Conservation (phyloP, 2,329 filamentous ascomycete genomes). For the Trichoderma lentiforme region DNA sequence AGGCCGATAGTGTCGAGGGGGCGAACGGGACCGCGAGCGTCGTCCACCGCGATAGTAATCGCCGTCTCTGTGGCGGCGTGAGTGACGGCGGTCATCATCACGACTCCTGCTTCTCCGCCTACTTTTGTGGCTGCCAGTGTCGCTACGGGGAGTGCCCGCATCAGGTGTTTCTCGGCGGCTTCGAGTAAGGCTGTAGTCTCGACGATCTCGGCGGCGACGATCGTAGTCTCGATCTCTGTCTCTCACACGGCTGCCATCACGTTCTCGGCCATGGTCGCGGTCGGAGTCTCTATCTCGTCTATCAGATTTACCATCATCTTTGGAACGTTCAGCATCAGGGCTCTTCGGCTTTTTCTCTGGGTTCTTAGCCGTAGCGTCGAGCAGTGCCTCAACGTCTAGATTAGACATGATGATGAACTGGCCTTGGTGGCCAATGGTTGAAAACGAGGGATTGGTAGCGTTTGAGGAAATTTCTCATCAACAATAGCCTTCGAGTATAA, state of each 20-base stretch:
- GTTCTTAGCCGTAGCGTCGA: conserved; percentile 76
- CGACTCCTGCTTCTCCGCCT: conserved; percentile 76
- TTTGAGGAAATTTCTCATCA: neutral
- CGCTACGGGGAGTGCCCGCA: conserved; percentile 67
- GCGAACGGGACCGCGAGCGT: conserved; percentile 69
- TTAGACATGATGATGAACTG: conserved; percentile 42
- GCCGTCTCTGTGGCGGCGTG: conserved; percentile 69
- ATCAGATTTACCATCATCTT: conserved; percentile 28
- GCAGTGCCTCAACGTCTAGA: conserved; percentile 80
- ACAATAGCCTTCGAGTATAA: neutral
- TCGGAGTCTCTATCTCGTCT: conserved; percentile 18
- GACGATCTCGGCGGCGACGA: conserved; percentile 46
- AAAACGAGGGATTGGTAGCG: neutral
- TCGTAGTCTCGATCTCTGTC: conserved; percentile 54
- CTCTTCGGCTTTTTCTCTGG: conserved; percentile 46
- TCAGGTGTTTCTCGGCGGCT: conserved; percentile 50
- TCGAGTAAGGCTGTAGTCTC: conserved; percentile 54
- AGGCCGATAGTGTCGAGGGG: conserved; percentile 57
- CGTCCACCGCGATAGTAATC: conserved; percentile 61
- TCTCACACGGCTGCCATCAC: conserved; percentile 33
- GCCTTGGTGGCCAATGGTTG: conserved; percentile 5
- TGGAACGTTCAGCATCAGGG: conserved; percentile 52
- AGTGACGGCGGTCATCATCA: conserved; percentile 70
- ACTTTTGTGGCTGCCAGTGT: conserved; percentile 77
- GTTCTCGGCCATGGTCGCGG: conserved; percentile 43